Conservation (phyloP, 352 stramenopile species). For the Halophytophthora batemanensis region DNA sequence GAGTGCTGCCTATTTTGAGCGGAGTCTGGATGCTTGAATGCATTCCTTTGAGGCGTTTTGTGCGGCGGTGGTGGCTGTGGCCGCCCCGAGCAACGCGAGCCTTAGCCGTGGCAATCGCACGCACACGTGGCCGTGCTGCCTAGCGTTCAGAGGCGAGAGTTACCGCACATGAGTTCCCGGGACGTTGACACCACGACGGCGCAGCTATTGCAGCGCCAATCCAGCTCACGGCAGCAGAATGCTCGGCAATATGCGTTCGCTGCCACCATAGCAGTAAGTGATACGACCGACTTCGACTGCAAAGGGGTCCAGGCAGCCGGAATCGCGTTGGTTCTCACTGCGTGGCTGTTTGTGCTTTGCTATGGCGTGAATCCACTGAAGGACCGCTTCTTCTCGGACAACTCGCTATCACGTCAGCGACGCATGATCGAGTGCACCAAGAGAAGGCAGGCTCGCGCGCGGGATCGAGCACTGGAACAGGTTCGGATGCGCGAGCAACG, state of each 20-base stretch:
- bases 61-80: conserved; percentile 1
- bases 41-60: too few relatives aligned
- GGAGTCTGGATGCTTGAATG: background rate
- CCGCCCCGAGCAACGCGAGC: background rate
- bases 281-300: background rate
- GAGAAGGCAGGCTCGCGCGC: conserved; percentile 45
- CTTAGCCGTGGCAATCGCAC: too few relatives aligned
- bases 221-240: conserved; percentile 29
- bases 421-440: conserved; percentile 57
- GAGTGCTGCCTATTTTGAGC: conserved; percentile 21
- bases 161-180: conserved; percentile 18
- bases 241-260: conserved; percentile 30
- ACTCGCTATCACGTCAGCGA: conserved; percentile 55
- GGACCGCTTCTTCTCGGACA: conserved; percentile 75
- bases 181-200: conserved; percentile 26
- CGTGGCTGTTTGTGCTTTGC: background rate
- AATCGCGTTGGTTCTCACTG: too few relatives aligned
- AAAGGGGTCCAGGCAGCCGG: too few relatives aligned
- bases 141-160: background rate
- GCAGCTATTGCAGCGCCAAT: conserved; percentile 36
- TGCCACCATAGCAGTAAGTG: conserved; percentile 33
- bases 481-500: conserved; percentile 9
- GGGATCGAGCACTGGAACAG: conserved; percentile 52
- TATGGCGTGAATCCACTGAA: conserved; percentile 6
- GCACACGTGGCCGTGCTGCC: too few relatives aligned